phyloP scores from a whole-genome alignment of 345 rosid genomes.

The Hibiscus trionum region DNA sequence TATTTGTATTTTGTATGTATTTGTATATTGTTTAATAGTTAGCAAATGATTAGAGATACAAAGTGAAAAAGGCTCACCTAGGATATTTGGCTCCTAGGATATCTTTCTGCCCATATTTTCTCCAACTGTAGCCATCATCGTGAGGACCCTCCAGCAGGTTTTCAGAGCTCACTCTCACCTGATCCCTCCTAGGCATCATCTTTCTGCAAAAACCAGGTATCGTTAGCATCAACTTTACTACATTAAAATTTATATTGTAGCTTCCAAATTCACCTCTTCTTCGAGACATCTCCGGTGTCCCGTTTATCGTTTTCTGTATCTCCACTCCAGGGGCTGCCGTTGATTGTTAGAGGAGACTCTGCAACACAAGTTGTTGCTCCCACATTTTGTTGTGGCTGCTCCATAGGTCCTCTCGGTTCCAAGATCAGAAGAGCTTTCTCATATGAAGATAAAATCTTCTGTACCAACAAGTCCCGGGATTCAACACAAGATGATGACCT shows the following conservation, averaged over 20 bases:
- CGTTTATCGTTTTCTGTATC: constrained; percentile 36
- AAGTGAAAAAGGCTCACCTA: constrained; percentile 31
- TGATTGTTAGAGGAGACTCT: constrained; percentile 51
- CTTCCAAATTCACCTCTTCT: constrained; percentile 53
- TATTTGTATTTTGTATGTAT: neutral
- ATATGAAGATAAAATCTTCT: constrained; percentile 51
- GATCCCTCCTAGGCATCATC: constrained; percentile 50
- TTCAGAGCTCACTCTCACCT: constrained; percentile 53
- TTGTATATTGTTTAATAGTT: neutral
- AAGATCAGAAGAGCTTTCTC: constrained; percentile 57
- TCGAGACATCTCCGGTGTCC: constrained; percentile 36
- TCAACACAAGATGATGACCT: constrained; percentile 34
- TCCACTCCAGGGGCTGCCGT: constrained; percentile 64
- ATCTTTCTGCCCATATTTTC: constrained; percentile 91
- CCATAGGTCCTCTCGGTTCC: constrained; percentile 26
- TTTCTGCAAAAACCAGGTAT: constrained; percentile 31
- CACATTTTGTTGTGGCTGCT: constrained; percentile 22
- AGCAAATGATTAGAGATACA: neutral
- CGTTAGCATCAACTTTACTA: neutral
- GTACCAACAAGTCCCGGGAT: constrained; percentile 30
- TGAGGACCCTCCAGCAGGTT: constrained; percentile 60
- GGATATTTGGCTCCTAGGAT: constrained; percentile 81
- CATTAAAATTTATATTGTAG: neutral
- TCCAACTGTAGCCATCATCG: constrained; percentile 78
- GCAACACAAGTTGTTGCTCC: constrained; percentile 19